These are phyloP conservation scores for Monilinia fructigena DNA, from an alignment of 2,329 filamentous ascomycete genomes.

Conservation along the genomic window DNA sequence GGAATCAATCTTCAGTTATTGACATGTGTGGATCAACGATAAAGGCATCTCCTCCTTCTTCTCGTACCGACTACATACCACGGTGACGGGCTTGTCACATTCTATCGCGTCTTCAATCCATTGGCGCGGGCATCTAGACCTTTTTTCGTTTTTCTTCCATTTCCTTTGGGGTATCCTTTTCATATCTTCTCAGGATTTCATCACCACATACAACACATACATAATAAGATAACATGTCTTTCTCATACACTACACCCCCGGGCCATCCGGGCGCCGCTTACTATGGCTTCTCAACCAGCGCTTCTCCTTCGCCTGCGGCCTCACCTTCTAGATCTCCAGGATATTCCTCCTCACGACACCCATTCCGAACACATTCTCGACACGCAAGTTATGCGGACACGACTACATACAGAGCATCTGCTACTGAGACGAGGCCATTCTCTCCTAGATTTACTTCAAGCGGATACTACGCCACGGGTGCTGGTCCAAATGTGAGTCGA, in stretches of 20 bases:
- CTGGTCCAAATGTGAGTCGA: slow-evolving; percentile 43
- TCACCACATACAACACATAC: slow-evolving; percentile 29
- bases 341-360: slow-evolving; percentile 33
- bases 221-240: slow-evolving; percentile 39
- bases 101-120: slow-evolving; percentile 33
- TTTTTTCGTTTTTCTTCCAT: slow-evolving; percentile 12
- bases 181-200: slow-evolving; percentile 11
- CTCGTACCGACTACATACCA: slow-evolving; percentile 43
- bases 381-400: slow-evolving; percentile 39
- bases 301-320: slow-evolving; percentile 39
- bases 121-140: slow-evolving; percentile 19
- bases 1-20: slow-evolving; percentile 37
- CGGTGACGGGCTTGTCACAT: slow-evolving; percentile 41
- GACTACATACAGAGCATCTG: slow-evolving; percentile 31
- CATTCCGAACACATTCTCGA: slow-evolving; percentile 38
- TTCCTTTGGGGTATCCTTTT: slow-evolving; percentile 27
- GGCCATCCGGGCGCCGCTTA: slow-evolving; percentile 35
- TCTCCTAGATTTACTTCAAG: slow-evolving; percentile 42
- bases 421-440: slow-evolving; percentile 34
- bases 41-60: slow-evolving; percentile 41
- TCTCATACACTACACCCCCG: slow-evolving; percentile 37
- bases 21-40: slow-evolving; percentile 42
- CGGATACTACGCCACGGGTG: slow-evolving; percentile 42
- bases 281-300: slow-evolving; percentile 38
- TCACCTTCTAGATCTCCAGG: slow-evolving; percentile 33